A percentile compares a stretch with the other conserved stretches of the same genome.
Evolutionary conservation across 345 rosid genomes (phyloP).

Genomic region (Moricandia arvensis): DNA sequence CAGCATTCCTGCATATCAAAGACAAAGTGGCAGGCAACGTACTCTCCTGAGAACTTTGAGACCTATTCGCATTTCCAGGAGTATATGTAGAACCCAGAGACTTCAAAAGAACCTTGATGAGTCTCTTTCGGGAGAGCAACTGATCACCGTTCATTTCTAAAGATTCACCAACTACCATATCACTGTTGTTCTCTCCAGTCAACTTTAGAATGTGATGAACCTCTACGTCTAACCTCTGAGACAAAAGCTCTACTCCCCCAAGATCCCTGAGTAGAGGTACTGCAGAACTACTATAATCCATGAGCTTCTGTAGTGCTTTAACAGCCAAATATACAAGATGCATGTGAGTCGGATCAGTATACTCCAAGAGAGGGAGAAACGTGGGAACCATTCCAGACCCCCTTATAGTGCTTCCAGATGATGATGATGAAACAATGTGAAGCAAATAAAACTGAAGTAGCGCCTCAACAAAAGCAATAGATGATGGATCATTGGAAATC

Average conservation of each 20-base stretch:
- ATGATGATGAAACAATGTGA: slow-evolving; percentile 89
- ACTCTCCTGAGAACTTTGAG: slow-evolving; percentile 69
- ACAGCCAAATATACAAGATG: slow-evolving; percentile 93
- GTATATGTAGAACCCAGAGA: slow-evolving; percentile 92
- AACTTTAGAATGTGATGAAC: slow-evolving; percentile 69
- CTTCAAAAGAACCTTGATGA: slow-evolving; percentile 87
- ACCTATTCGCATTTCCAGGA: slow-evolving; percentile 65
- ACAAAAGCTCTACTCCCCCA: slow-evolving; percentile 92
- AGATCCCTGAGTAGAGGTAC: slow-evolving; percentile 79
- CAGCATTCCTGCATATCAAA: slow-evolving; percentile 63
- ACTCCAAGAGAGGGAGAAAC: slow-evolving; percentile 87
- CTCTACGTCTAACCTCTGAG: slow-evolving; percentile 82
- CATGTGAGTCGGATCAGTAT: slow-evolving; percentile 72
- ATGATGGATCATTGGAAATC: slow-evolving; percentile 75
- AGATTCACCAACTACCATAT: slow-evolving; percentile 60
- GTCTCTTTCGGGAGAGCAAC: slow-evolving; percentile 72
- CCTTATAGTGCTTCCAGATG: slow-evolving; percentile 88
- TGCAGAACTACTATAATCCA: slow-evolving; percentile 94
- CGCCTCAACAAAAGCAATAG: slow-evolving; percentile 90
- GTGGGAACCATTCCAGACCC: slow-evolving; percentile 98
- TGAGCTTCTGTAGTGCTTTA: slow-evolving; percentile 87
- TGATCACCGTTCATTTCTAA: slow-evolving; percentile 59
- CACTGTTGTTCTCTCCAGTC: slow-evolving; percentile 49
- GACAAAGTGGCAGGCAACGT: slow-evolving; percentile 75
- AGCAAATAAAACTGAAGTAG: slow-evolving; percentile 94